Evolutionary conservation across 2,329 filamentous ascomycete genomes (phyloP).

Genomic region (Hortaea werneckii): DNA sequence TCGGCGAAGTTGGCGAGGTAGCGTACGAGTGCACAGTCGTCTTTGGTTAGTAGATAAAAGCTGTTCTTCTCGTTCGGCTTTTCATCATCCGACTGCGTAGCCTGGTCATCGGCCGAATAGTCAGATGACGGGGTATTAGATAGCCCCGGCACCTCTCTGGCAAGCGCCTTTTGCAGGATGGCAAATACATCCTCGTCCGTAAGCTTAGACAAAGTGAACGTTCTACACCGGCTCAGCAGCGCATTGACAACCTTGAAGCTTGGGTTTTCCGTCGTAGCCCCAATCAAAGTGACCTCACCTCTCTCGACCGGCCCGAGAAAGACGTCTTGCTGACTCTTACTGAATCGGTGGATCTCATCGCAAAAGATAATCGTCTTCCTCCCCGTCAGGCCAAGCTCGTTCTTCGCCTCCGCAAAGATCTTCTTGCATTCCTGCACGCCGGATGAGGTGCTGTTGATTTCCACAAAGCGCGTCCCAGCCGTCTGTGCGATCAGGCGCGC

Average conservation of each 20-base stretch:
- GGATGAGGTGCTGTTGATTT: slow-evolving; percentile 87
- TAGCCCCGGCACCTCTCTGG: slow-evolving; percentile 39
- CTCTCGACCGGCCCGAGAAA: slow-evolving; percentile 88
- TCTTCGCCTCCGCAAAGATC: slow-evolving; percentile 73
- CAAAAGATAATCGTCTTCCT: slow-evolving; percentile 94
- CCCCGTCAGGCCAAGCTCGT: slow-evolving; percentile 70
- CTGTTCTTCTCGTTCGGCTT: slow-evolving; percentile 1
- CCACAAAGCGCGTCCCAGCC: slow-evolving; percentile 77
- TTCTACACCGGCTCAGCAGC: slow-evolving; percentile 77
- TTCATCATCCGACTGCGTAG: background rate
- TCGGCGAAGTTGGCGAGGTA: slow-evolving; percentile 84
- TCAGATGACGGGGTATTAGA: slow-evolving; percentile 28
- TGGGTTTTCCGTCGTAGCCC: slow-evolving; percentile 93
- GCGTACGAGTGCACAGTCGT: slow-evolving; percentile 52
- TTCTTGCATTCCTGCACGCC: slow-evolving; percentile 89
- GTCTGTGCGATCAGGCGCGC: slow-evolving; percentile 78
- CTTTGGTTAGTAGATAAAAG: slow-evolving; percentile 51
- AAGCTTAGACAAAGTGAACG: slow-evolving; percentile 75
- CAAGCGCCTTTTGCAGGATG: slow-evolving; percentile 69
- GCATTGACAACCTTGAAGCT: slow-evolving; percentile 87
- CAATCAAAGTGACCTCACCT: slow-evolving; percentile 82
- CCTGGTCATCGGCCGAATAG: slow-evolving; percentile 10
- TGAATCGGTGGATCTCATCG: slow-evolving; percentile 91
- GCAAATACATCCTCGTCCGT: slow-evolving; percentile 58
- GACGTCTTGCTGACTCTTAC: slow-evolving; percentile 86